Conservation (phyloP, 306 rosid genomes). For the Clitoria ternatea region DNA sequence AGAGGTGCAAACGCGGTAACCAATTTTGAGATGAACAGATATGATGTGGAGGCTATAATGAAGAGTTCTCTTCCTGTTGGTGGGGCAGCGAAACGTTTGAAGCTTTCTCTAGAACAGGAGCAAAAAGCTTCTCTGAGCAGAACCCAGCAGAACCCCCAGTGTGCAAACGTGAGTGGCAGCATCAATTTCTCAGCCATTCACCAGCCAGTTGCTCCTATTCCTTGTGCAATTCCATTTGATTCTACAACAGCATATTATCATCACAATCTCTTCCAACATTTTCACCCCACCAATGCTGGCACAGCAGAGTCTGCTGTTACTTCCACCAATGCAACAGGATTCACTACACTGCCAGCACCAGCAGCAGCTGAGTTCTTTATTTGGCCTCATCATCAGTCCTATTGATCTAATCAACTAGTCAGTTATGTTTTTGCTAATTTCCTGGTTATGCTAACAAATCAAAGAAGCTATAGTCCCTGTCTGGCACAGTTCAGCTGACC, state of each 20-base stretch:
- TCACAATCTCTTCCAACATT: slow-evolving; percentile 65
- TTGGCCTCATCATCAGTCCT: slow-evolving; percentile 83
- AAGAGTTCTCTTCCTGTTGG: slow-evolving; percentile 86
- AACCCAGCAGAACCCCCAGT: slow-evolving; percentile 36
- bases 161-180: slow-evolving; percentile 39
- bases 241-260: slow-evolving; percentile 53
- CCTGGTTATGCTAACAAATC: slow-evolving; percentile 45
- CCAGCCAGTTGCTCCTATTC: slow-evolving; percentile 48
- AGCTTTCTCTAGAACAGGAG: slow-evolving; percentile 67
- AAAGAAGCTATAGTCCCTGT: slow-evolving; percentile 33
- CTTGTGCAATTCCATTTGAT: slow-evolving; percentile 65
- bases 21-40: slow-evolving; percentile 91
- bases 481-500: slow-evolving; percentile 47
- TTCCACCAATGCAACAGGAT: slow-evolving; percentile 21
- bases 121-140: slow-evolving; percentile 39
- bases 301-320: slow-evolving; percentile 29
- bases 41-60: slow-evolving; percentile 80
- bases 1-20: slow-evolving; percentile 92
- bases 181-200: slow-evolving; percentile 67
- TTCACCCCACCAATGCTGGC: slow-evolving; percentile 36
- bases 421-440: slow-evolving; percentile 1
- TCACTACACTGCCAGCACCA: slow-evolving; percentile 37
- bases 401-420: slow-evolving; percentile 34
- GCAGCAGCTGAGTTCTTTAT: slow-evolving; percentile 66
- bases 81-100: slow-evolving; percentile 83